phyloP scores from a whole-genome alignment of 2,329 filamentous ascomycete genomes.

The Nigrograna mackinnonii region DNA sequence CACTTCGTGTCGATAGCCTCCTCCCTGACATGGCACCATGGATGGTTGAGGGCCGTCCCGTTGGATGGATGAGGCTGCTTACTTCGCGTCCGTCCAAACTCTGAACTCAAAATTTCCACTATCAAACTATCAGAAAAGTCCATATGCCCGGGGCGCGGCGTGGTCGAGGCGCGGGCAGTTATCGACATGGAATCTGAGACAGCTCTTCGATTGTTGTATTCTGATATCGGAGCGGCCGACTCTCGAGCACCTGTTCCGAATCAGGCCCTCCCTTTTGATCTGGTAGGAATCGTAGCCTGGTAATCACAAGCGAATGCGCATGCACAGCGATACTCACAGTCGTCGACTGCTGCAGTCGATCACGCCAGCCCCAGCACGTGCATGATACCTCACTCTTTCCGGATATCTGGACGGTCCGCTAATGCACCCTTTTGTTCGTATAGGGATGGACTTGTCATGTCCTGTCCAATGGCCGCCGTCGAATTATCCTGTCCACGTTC shows the following conservation, averaged over 20 bases:
- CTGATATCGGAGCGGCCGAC: slow-evolving; percentile 13
- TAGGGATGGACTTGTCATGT: neutral
- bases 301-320: slow-evolving; percentile 15
- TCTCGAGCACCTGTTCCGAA: slow-evolving; percentile 5
- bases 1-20: slow-evolving; percentile 9
- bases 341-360: slow-evolving; percentile 10
- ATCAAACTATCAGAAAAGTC: too few relatives aligned
- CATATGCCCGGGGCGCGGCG: slow-evolving; percentile 16
- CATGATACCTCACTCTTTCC: slow-evolving; percentile 19
- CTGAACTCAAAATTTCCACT: too few relatives aligned
- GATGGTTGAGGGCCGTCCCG: slow-evolving; percentile 29
- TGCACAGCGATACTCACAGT: slow-evolving; percentile 13
- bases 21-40: neutral
- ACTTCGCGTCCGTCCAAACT: slow-evolving; percentile 17
- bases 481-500: too few relatives aligned
- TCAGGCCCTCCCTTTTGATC: slow-evolving; percentile 9
- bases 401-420: slow-evolving; percentile 21
- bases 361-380: slow-evolving; percentile 19
- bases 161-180: slow-evolving; percentile 12
- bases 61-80: slow-evolving; percentile 24
- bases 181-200: slow-evolving; percentile 17
- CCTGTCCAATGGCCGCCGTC: slow-evolving; percentile 7
- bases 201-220: slow-evolving; percentile 6
- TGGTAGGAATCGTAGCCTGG: slow-evolving; percentile 14
- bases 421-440: slow-evolving; percentile 20